Percentiles rank a stretch among this genome's conserved stretches.
Evolutionary conservation across 768 basidiomycete species (phyloP).

Genomic region (Termitomyces sp.): DNA sequence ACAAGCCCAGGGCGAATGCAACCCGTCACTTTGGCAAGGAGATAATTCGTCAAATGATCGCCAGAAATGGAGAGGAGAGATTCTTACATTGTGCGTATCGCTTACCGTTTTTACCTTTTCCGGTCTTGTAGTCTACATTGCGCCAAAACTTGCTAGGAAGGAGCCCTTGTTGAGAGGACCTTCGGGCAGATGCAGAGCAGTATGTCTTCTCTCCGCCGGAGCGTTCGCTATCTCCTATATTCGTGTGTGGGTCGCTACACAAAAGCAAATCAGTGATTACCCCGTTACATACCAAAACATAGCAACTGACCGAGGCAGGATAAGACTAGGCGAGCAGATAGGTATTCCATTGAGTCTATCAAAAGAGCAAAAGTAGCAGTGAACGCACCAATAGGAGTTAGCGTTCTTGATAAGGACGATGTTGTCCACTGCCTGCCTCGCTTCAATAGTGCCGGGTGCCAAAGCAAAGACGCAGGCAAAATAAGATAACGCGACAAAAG

Average conservation of each 20-base stretch:
- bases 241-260: constrained; percentile 36
- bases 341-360: no score
- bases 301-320: constrained; percentile 33
- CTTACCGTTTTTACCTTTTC: constrained; percentile 31
- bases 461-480: neutral
- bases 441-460: constrained; percentile 7
- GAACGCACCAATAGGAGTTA: constrained; percentile 37
- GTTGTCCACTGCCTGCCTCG: constrained; percentile 34
- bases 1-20: constrained; percentile 43
- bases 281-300: neutral
- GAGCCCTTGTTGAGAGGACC: constrained; percentile 36
- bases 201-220: constrained; percentile 50
- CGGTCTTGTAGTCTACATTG: constrained; percentile 38
- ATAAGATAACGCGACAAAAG: neutral
- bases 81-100: constrained; percentile 40
- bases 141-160: constrained; percentile 45
- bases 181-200: constrained; percentile 39
- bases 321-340: constrained; percentile 29
- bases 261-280: neutral
- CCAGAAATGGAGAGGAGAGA: neutral
- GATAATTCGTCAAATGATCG: neutral
- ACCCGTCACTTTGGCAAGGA: constrained; percentile 38
- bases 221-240: constrained; percentile 48
- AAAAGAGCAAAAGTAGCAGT: neutral
- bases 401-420: constrained; percentile 43